Evolutionary conservation across 768 basidiomycete genomes (phyloP), one percentile per base, ranked within the genome.

Genomic region (Russula abietina): DNA sequence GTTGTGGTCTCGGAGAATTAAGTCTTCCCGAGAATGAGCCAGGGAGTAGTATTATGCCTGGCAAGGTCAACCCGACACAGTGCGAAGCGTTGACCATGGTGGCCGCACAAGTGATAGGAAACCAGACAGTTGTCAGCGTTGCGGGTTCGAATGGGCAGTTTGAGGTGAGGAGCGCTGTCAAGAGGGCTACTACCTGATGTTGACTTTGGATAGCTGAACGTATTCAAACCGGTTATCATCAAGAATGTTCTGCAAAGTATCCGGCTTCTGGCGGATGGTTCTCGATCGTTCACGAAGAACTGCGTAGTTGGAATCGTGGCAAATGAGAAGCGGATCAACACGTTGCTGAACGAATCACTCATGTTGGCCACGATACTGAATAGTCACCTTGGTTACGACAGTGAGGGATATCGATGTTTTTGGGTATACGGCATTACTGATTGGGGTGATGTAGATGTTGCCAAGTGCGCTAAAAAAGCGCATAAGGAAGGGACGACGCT

Each of bases 51-150:
- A 98, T 99, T 77, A 99, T 99, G 97, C 97, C 95, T 8, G 97
- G 97, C 64, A 98, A 99, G 78, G 97, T 99, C 62, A 99, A 99
- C 77, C 97, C 97, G 12, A 99, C 97, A 5, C 97, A 99, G 73
- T 98, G 97, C 69, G 97, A 99, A 76, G 97, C 97, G 9, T 75
- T 98, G 65, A 98, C 97, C 11, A 98, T 98, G 97, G 93, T 98
- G 26, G 92, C 93, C 46, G 94, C 96, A 0, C 97, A 98, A 74
- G 96, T 98, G 5, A 96, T 98, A 76, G 97, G 97, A 46, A 99
- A 98, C 77, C 91, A 98, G 75, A 94, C 93, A 12, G 76, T 88
- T 50, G 91, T 98, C 73, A 90, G 88, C 69, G 79, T 99, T 67
- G 95, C 94, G 39, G 93, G 97, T 57, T 87, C 93, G 17, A 93